Base-by-base conservation (phyloP, 1,284 basidiomycete species). In the Tylopilus orsonianus region DNA sequence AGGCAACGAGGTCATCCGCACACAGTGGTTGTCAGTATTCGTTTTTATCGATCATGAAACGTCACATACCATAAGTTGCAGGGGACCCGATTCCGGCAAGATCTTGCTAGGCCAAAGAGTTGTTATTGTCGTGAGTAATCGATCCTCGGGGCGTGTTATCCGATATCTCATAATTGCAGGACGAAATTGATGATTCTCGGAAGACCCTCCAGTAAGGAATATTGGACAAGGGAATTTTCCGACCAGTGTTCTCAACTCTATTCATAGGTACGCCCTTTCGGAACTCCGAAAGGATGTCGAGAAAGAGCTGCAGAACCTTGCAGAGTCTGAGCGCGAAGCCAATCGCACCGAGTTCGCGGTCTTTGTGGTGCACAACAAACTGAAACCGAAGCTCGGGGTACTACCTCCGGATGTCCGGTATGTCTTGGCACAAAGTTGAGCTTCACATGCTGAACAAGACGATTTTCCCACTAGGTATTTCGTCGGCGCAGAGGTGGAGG, bases 361-460 rank as follows among this genome's bases (percentile, higher is more conserved):
- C 56, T 97, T 97, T 64, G 93, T 96, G 32, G 94, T 97, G 14
- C 93, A 97, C 72, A 96, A 97, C 77, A 97, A 97, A 73, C 74
- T 83, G 54, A 96, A 96, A 73, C 74, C 77, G 37, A 97, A 97
- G 72, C 67, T 84, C 35, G 92, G 82, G 22, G 69, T 79, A 36
- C 70, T 97, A 38, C 89, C 92, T 8, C 58, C 70, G 4, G 78
- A 79, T 44, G 74, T 81, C 35, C 79, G 78, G 83, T 93, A 64
- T 60, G 82, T 51, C n/a, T 32, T 12, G 43, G 19, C 8, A 32
- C 34, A 19, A 42, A 16, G 18, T 36, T 22, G 5, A 5, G n/a
- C 13, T 35, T 60, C 44, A 42, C 50, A 49, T 48, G 19, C 44
- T 42, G 40, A 58, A 14, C 14, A n/a, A 13, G 24, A 40, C 24